Evolutionary conservation across 148 eudicot genomes (phyloP), one percentile per base, ranked within the genome.

Genomic region (Chenopodium suecicum): DNA sequence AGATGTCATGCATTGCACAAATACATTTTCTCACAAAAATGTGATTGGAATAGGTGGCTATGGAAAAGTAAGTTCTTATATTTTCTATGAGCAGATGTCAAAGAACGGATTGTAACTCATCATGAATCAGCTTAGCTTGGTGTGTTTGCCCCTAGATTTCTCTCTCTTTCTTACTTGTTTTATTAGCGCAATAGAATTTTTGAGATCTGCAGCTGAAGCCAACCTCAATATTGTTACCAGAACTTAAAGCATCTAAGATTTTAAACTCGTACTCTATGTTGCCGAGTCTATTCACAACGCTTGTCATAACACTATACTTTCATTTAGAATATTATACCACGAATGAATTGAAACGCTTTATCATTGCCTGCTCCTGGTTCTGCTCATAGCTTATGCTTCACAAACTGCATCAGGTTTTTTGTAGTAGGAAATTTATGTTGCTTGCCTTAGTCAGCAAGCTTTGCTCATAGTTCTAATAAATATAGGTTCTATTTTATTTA

Each of bases 1-100:
- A 85, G 94, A 91, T 32, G 82, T 91, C 41, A 76, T 78, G 63
- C 80, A 86, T 79, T 85, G 82, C 74, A 90, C 92, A 4, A 63
- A 90, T 83, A 80, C 81, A 77, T 91, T 91, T 78, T 86, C 90
- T 50, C 86, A 86, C 80, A 83, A 70, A 69, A 87, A 83, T 54
- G 81, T 83, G 85, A 90, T 91, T 79, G 94, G 94, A 73, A 60
- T 63, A 72, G 94, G 94, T 60, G 94, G 94, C 31, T 91, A 90
- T 64, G 94, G 94, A 79, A 91, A 89, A 92, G 94, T 91, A 67
- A 22, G n/a, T 67, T 7, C 69, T 23, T 25, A 4, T 50, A 58
- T 58, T 20, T 58, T 17, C n/a, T 58, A 58, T 58, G 19, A 58
- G 19, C 22, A 58, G 19, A 58, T 58, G 14, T 58, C 63, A 58